phyloP scores from a whole-genome alignment of 2,329 filamentous ascomycete genomes.

The Diaporthe velutina region DNA sequence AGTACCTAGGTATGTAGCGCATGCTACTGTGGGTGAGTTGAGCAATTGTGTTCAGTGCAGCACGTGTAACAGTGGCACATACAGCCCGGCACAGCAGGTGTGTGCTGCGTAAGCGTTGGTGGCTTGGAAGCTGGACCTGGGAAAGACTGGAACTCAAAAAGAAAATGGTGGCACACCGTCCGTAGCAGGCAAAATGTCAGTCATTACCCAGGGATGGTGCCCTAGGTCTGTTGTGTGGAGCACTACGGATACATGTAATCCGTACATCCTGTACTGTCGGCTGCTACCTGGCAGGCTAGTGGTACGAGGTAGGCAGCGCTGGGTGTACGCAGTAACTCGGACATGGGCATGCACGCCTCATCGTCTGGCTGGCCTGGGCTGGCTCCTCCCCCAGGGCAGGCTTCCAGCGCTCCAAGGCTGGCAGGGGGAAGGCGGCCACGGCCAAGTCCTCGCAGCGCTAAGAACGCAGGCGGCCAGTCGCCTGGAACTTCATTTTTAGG shows the following conservation, averaged over 20 bases:
- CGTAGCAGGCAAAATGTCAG: slow-evolving; percentile 10
- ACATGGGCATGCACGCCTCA: neutral
- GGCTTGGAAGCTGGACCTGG: slow-evolving; percentile 27
- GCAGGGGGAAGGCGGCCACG: slow-evolving; percentile 20
- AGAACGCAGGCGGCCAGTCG: neutral
- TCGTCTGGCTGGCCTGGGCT: neutral
- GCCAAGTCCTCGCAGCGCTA: slow-evolving; percentile 11
- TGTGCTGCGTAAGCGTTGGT: slow-evolving; percentile 21
- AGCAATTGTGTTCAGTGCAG: neutral
- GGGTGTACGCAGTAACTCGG: slow-evolving; percentile 2
- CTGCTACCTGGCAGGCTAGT: neutral
- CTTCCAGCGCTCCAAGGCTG: neutral
- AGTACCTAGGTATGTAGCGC: neutral
- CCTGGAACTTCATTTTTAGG: slow-evolving; percentile 30
- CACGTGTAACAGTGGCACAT: slow-evolving; percentile 16
- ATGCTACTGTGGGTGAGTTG: neutral
- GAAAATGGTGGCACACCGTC: slow-evolving; percentile 35
- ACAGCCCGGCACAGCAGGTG: neutral
- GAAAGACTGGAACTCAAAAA: slow-evolving; percentile 33
- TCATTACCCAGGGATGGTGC: slow-evolving; percentile 6
- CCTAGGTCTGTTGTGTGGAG: neutral
- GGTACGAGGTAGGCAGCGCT: neutral
- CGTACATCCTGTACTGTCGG: neutral
- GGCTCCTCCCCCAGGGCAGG: neutral
- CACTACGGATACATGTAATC: neutral